Evolutionary conservation across 2,329 filamentous ascomycete genomes (phyloP), one percentile per base, ranked within the genome.

Genomic region (Neofusicoccum laricinum): DNA sequence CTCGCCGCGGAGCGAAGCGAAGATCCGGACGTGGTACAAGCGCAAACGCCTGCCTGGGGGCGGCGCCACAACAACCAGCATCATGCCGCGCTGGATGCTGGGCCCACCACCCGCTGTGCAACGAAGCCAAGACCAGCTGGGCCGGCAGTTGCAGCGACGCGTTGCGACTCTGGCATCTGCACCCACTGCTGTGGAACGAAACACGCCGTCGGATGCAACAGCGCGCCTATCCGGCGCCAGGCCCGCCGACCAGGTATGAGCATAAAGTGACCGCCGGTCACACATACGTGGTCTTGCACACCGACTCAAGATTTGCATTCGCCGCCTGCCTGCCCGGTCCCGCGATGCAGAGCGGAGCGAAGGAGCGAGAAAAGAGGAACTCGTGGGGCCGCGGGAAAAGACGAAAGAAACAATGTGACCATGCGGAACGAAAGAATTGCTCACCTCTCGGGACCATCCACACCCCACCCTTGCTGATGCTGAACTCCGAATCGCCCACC

Each of bases 361-460:
- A 49, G 46, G 43, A 34, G 11, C 17, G 49, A 17, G 40, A 61
- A 55, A 19, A 58, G 49, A 45, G 19, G 38, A 41, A 63, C 21
- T 6, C 19, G 46, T 49, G 21, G 19, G 30, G 45, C 5, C 34
- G 14, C 3, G 19, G 25, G 55, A 21, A 38, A 61, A 58, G 40
- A 38, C 21, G 32, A 48, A 19, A 12, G 45, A 61, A 51, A 43
- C 34, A 43, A n/a, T 63, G 32, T 64, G 50, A 57, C 25, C 38
- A 12, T n/a, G 25, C 41, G 38, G 34, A 59, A 71, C 61, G 34
- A 55, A 66, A 64, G 65, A 32, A 50, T 46, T 71, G 80, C 90
- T 83, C 79, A 97, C 94, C 94, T 87, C 94, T 87, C 25, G 95
- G 95, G 67, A 99, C 93, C 76, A 97, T 93, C 85, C 92, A 98